A percentile compares a stretch with the other conserved stretches of the same genome.
Evolutionary conservation across 768 basidiomycete species (phyloP).

Genomic region (Pholiota microspora): DNA sequence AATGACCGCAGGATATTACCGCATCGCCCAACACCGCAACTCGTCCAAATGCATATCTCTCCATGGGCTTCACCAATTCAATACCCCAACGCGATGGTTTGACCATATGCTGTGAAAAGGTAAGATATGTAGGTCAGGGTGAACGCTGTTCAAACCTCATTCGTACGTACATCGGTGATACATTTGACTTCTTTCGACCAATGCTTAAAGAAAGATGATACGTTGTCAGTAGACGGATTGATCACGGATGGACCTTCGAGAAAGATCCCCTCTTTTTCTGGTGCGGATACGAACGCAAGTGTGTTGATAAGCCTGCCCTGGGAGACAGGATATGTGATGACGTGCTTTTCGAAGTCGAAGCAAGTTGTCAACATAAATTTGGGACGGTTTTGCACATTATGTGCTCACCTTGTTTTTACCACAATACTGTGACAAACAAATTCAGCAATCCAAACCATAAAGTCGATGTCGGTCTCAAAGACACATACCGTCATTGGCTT

Average conservation of each 20-base stretch:
- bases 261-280: slow-evolving; percentile 27
- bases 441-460: background rate
- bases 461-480: background rate
- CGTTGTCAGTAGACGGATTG: slow-evolving; percentile 34
- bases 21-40: slow-evolving; percentile 47
- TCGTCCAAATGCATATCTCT: slow-evolving; percentile 32
- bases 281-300: slow-evolving; percentile 25
- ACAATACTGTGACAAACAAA: background rate
- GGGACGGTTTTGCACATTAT: too few relatives aligned
- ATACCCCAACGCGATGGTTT: slow-evolving; percentile 40
- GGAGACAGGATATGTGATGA: slow-evolving; percentile 33
- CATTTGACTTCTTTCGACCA: slow-evolving; percentile 47
- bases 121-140: background rate
- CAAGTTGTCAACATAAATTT: too few relatives aligned
- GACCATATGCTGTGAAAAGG: slow-evolving; percentile 33
- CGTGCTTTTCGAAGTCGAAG: slow-evolving; percentile 18
- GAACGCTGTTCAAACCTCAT: background rate
- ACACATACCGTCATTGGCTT: background rate
- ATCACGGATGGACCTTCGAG: slow-evolving; percentile 34
- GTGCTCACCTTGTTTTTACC: slow-evolving; percentile 2
- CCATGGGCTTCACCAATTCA: slow-evolving; percentile 33
- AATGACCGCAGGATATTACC: slow-evolving; percentile 25
- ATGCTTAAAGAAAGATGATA: slow-evolving; percentile 33
- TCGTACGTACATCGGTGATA: slow-evolving; percentile 39
- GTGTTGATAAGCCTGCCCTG: slow-evolving; percentile 30